Percentiles rank a stretch among this genome's conserved stretches.
These are phyloP conservation scores for Vitis hybrid DNA, from an alignment of 177 flowering plant genomes.

Conservation along the genomic window DNA sequence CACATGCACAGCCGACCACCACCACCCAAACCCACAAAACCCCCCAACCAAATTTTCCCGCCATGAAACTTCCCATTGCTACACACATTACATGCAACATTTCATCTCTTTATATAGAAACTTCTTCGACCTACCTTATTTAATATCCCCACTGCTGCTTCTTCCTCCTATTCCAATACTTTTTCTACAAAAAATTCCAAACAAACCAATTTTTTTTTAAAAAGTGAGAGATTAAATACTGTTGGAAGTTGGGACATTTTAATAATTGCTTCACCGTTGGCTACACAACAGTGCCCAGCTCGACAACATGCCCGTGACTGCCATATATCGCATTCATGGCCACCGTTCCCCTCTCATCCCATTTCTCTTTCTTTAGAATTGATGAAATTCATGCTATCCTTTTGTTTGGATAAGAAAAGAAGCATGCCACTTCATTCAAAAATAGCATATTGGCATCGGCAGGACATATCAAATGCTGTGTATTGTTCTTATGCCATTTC, in stretches of 20 bases:
- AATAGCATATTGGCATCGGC: no score
- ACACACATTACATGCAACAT: not conserved
- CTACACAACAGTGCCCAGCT: conserved; percentile 6
- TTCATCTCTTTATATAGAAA: conserved; percentile 4
- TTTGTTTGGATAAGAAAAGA: no score
- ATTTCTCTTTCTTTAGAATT: not conserved
- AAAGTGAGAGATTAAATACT: no score
- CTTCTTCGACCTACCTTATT: no score
- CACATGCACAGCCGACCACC: conserved; percentile 3
- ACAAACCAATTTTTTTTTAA: no score
- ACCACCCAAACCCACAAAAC: conserved; percentile 7
- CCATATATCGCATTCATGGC: conserved; percentile 9
- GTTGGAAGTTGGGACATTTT: conserved; percentile 12
- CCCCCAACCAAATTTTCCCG: conserved; percentile 2
- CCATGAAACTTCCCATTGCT: not conserved
- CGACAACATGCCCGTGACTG: conserved; percentile 11
- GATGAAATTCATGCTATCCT: no score
- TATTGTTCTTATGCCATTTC: no score
- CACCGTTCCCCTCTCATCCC: conserved; percentile 1
- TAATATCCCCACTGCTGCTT: no score
- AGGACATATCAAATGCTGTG: no score
- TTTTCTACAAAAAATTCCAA: no score
- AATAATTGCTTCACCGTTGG: not conserved
- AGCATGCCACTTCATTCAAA: no score
- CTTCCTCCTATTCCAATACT: no score